These are phyloP conservation scores for Pugionium dolabratum DNA, from an alignment of 345 rosid genomes.

Conservation along the genomic window DNA sequence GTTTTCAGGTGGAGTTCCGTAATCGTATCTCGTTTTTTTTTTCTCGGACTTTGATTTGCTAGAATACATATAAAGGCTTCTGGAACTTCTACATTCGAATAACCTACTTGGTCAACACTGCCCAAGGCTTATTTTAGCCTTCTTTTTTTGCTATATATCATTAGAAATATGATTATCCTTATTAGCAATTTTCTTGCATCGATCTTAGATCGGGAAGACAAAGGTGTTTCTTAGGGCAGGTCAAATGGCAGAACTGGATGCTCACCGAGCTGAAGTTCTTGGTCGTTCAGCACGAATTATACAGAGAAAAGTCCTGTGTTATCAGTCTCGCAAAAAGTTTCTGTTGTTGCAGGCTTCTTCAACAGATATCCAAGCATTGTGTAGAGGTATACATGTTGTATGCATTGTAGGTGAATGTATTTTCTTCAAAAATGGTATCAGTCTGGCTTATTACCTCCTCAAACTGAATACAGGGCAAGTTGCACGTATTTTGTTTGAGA, in stretches of 20 bases:
- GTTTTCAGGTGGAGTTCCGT: slow-evolving; percentile 67
- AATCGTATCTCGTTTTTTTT: neutral
- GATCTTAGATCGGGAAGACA: slow-evolving; percentile 76
- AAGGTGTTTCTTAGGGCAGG: slow-evolving; percentile 97
- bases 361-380: slow-evolving; percentile 65
- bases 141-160: slow-evolving; percentile 17
- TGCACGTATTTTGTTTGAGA: slow-evolving; percentile 60
- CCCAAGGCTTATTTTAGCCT: neutral
- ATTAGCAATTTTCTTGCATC: slow-evolving; percentile 29
- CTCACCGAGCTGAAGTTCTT: slow-evolving; percentile 70
- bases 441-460: slow-evolving; percentile 13
- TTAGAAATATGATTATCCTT: neutral
- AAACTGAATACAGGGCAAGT: slow-evolving; percentile 58
- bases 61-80: slow-evolving; percentile 12
- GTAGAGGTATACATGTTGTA: slow-evolving; percentile 63
- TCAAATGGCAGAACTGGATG: slow-evolving; percentile 98
- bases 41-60: neutral
- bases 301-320: slow-evolving; percentile 74
- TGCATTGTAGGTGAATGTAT: neutral
- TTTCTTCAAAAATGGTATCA: slow-evolving; percentile 14
- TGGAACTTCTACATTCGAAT: neutral
- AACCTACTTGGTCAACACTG: slow-evolving; percentile 12
- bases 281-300: slow-evolving; percentile 81
- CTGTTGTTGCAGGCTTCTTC: slow-evolving; percentile 59
- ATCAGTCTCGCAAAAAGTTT: slow-evolving; percentile 59